Base-by-base conservation (phyloP, 2,329 filamentous ascomycete genomes). In the Alternaria incomplexa region DNA sequence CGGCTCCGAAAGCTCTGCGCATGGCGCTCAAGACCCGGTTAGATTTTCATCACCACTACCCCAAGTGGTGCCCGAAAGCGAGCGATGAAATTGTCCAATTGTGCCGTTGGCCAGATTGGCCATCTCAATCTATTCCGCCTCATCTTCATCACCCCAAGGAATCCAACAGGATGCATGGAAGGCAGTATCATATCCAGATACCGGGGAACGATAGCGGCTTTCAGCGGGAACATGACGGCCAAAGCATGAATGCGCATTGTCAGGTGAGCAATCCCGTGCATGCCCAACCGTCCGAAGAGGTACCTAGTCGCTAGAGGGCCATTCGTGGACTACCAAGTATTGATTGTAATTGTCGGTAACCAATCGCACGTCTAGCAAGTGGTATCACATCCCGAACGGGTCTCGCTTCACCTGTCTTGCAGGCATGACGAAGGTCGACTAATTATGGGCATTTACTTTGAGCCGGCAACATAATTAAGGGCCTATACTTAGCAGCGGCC, bases 321-420 rank as follows among this genome's bases (percentile, higher is more conserved):
- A 75, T 77, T 75, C 77, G 75, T 71, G 70, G 72, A 73, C 71
- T 73, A 73, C 63, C 69, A 74, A 73, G 69, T 78, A 79, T 78
- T 78, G 76, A 73, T 66, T 74, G 62, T 44, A 26, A 47, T 36
- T 44, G 65, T 74, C 74, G 77, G 77, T 79, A 78, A 66, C 77
- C 77, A 78, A 79, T 77, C 52, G 61, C 46, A 45, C 20, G n/a
- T 12, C 51, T 13, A 22, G 66, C 47, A 52, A 32, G 63, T 56
- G 67, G 61, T 65, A 53, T 58, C 59, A 60, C 60, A 45, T 61
- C 62, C 55, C 48, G 68, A 67, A 52, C 54, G 68, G 71, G 66
- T 63, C 59, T 63, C 43, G 65, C 64, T 71, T 65, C 65, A 68
- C 64, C 62, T 63, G 62, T 56, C 59, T 54, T 57, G 45, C 26